Evolutionary conservation across 768 basidiomycete species (phyloP), one percentile per base, ranked within the genome.

Genomic region (Russula dissimulans): DNA sequence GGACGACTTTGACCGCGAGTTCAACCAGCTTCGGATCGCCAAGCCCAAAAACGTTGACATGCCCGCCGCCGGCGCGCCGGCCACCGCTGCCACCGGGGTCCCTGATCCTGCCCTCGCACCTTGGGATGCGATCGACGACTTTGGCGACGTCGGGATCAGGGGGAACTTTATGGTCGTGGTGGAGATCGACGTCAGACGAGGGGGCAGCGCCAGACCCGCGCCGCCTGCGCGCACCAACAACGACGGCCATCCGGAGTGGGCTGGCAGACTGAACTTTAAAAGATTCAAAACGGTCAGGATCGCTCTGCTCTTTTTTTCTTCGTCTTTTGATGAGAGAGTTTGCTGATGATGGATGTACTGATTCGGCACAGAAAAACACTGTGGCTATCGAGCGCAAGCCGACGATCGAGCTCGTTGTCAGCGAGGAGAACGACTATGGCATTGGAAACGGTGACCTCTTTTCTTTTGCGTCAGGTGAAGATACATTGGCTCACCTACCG

Each of bases 91-190:
- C 32, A 39, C 9, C 3, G 15, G 10, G 32, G 22, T 22, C 8
- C 8, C 22, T 4, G 51, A 38, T 4, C 22, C 50, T 10, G 31
- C 9, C 12, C 79, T 80, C 46, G 72, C 77, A 31, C 76, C 79
- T 39, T 85, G 83, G 83, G 77, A 74, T 2, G 67, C 82, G 18
- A 67, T 87, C 29, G 84, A 79, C 26, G 82, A 83, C 55, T 85
- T 87, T 69, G 83, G 80, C 22, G 80, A 85, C 56, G 77, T 83
- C 47, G 73, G 78, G 56, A 52, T 88, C 41, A 71, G 84, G 48
- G 87, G 87, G 0, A 89, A 89, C 65, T 89, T 89, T 56, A 88
- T 89, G 87, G 79, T 85, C 3, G 77, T 88, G 36, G 72, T 86
- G 26, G 83, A 86, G 51, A 71, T 86, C 75, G 81, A 83, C 39